Conservation (phyloP, 164 flowering plant species). For the Vitis cinerea region DNA sequence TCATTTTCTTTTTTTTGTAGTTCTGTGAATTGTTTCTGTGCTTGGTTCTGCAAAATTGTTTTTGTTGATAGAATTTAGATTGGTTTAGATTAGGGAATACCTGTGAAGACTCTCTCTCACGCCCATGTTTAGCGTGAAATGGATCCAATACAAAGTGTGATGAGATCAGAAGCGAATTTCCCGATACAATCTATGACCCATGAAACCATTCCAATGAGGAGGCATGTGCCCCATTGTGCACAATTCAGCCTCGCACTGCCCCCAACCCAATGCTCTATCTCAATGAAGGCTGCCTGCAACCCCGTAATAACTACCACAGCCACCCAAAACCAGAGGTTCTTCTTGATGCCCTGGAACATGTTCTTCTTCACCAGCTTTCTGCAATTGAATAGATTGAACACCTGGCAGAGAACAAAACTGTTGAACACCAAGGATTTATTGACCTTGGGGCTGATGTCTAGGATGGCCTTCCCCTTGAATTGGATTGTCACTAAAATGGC, state of each 20-base stretch:
- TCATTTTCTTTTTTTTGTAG: too few relatives aligned
- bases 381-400: conserved; percentile 19
- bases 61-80: too few relatives aligned
- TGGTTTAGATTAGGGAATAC: too few relatives aligned
- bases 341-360: conserved; percentile 9
- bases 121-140: too few relatives aligned
- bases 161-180: background rate
- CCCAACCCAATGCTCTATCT: background rate
- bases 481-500: conserved; percentile 9
- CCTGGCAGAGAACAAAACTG: conserved; percentile 14
- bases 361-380: conserved; percentile 15
- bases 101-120: too few relatives aligned
- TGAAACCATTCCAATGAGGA: conserved; percentile 2
- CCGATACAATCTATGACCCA: conserved; percentile 8
- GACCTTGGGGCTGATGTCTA: background rate
- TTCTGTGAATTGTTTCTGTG: too few relatives aligned
- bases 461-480: conserved; percentile 6
- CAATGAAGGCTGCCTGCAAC: conserved; percentile 6
- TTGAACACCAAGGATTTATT: conserved; percentile 17
- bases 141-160: background rate
- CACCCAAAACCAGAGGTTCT: conserved; percentile 10
- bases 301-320: background rate
- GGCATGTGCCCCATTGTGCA: conserved; percentile 10
- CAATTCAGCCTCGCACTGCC: background rate
- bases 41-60: too few relatives aligned